These are phyloP conservation scores for Phytophthora lateralis DNA, from an alignment of 352 stramenopile genomes.

Conservation along the genomic window DNA sequence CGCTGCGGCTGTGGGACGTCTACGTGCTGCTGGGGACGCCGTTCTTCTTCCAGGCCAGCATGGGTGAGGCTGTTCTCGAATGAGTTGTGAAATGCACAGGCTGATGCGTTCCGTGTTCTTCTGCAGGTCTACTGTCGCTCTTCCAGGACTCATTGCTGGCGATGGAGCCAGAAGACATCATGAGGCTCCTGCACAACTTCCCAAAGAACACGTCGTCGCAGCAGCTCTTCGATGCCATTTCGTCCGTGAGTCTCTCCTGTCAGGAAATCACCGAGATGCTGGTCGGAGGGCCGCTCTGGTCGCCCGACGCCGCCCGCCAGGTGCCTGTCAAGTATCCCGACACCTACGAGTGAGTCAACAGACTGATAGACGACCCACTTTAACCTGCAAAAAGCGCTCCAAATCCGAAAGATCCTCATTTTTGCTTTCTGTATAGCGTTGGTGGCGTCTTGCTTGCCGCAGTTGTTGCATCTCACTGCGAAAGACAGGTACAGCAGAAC, in stretches of 20 bases:
- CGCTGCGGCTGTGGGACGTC: slow-evolving; percentile 83
- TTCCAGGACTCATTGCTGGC: slow-evolving; percentile 71
- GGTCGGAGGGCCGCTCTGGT: slow-evolving; percentile 74
- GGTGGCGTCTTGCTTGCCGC: no score
- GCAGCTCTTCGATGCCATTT: slow-evolving; percentile 72
- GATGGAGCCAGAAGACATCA: slow-evolving; percentile 81
- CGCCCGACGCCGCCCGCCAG: slow-evolving; percentile 62
- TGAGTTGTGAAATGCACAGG: background rate
- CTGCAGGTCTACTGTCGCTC: slow-evolving; percentile 66
- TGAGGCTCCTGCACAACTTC: slow-evolving; percentile 83
- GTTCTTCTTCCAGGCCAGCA: slow-evolving; percentile 89
- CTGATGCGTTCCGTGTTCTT: slow-evolving; percentile 6
- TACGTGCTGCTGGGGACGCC: slow-evolving; percentile 79
- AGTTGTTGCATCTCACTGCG: no score
- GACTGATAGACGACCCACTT: slow-evolving; percentile 5
- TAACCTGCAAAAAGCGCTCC: slow-evolving; percentile 22
- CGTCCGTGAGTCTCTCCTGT: slow-evolving; percentile 69
- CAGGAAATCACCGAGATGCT: slow-evolving; percentile 74
- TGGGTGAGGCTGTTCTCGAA: slow-evolving; percentile 50
- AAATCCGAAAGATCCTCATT: slow-evolving; percentile 14
- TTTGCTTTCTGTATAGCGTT: no score
- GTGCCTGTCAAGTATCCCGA: slow-evolving; percentile 80
- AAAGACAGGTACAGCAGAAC: no score
- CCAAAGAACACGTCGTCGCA: slow-evolving; percentile 56
- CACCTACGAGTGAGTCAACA: slow-evolving; percentile 58